These are phyloP conservation scores for Paraphaeosphaeria minitans DNA, from an alignment of 2,329 filamentous ascomycete species.

Conservation along the genomic window DNA sequence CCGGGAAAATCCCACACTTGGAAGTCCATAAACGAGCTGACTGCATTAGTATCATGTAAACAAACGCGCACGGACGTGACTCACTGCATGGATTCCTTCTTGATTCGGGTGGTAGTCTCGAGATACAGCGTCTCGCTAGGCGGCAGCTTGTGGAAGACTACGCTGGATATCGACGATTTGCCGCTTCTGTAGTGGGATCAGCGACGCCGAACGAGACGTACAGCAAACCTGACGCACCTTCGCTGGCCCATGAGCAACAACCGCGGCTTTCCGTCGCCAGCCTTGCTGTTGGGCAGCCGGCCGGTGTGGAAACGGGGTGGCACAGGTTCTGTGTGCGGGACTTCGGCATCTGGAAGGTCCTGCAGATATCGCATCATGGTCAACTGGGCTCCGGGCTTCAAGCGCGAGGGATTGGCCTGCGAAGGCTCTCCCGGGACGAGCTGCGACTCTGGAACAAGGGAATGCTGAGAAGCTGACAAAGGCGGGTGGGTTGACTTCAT, in stretches of 20 bases:
- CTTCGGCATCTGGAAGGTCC: constrained; percentile 49
- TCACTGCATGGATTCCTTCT: constrained; percentile 94
- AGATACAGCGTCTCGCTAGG: constrained; percentile 95
- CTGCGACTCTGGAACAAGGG: constrained; percentile 19
- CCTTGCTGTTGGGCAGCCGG: constrained; percentile 54
- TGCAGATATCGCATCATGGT: constrained; percentile 51
- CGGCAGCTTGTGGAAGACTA: constrained; percentile 98
- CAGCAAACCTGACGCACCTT: constrained; percentile 64
- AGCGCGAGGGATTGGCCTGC: constrained; percentile 36
- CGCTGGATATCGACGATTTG: constrained; percentile 97
- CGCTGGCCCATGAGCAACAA: constrained; percentile 93
- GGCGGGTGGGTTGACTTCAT: constrained; percentile 38
- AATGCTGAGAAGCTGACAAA: constrained; percentile 28
- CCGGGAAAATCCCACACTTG: constrained; percentile 98
- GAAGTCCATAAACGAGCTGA: constrained; percentile 97
- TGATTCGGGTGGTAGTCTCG: constrained; percentile 91
- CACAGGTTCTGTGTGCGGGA: constrained; percentile 42
- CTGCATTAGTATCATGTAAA: constrained; percentile 2
- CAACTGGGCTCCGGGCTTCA: constrained; percentile 48
- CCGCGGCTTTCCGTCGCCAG: constrained; percentile 73
- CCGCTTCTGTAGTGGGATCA: constrained; percentile 70
- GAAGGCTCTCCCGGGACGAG: constrained; percentile 20
- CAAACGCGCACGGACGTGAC: constrained; percentile 42
- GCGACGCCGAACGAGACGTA: constrained; percentile 4
- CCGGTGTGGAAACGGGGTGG: constrained; percentile 50